Evolutionary conservation across 176 grass and related monocot genomes (phyloP).

Genomic region (Oryza punctata): DNA sequence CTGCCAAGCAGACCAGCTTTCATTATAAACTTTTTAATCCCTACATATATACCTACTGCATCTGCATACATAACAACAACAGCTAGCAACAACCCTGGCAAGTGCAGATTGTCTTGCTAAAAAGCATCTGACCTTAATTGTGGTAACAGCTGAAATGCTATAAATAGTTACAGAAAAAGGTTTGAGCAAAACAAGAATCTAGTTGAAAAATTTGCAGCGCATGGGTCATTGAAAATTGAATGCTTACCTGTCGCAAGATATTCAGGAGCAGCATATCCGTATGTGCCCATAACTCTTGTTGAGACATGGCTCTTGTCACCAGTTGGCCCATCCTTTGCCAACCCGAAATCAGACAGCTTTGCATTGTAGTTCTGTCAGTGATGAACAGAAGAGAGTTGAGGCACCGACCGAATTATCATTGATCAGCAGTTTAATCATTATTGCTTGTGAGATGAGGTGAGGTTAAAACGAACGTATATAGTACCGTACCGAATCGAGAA

Average conservation of each 20-base stretch:
- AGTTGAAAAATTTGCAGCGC: neutral
- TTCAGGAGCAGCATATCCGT: slow-evolving; percentile 84
- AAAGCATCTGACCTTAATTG: neutral
- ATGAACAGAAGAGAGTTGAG: neutral
- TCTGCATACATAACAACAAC: neutral
- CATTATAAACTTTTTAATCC: neutral
- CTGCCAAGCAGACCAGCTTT: slow-evolving; percentile 32
- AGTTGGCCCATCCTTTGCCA: slow-evolving; percentile 84
- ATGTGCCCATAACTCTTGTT: slow-evolving; percentile 89
- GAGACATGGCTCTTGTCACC: slow-evolving; percentile 89
- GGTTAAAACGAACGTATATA: neutral
- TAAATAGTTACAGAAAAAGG: neutral
- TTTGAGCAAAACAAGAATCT: neutral
- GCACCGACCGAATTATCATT: neutral
- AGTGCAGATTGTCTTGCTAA: slow-evolving; percentile 5
- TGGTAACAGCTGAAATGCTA: neutral
- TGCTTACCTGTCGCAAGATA: slow-evolving; percentile 75
- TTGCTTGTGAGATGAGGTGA: neutral
- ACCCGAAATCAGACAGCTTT: slow-evolving; percentile 81
- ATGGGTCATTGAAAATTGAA: neutral
- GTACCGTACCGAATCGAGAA: slow-evolving; percentile 61
- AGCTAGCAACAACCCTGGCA: neutral
- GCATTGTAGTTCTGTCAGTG: slow-evolving; percentile 64
- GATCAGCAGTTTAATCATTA: neutral
- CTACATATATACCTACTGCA: neutral